A percentile compares a stretch with the other conserved stretches of the same genome.
These are phyloP conservation scores for Tetragonia tetragonoides DNA, from an alignment of 148 eudicot genomes.

Conservation along the genomic window DNA sequence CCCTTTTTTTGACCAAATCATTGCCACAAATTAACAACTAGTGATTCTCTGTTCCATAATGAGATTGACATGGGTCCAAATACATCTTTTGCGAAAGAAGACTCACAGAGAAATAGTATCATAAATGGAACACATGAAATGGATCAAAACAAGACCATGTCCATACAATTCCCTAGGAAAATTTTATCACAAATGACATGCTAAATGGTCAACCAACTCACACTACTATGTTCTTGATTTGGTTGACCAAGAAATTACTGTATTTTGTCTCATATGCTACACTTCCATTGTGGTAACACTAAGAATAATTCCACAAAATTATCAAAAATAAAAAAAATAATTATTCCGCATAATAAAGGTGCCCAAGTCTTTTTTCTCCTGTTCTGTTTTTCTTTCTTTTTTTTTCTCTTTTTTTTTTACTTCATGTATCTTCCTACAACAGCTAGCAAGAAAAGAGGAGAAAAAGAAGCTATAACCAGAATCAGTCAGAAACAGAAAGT, in stretches of 20 bases:
- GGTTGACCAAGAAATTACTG: too few relatives aligned
- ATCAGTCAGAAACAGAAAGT: neutral
- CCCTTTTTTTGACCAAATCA: conserved; percentile 14
- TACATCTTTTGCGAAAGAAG: neutral
- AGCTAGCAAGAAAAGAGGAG: neutral
- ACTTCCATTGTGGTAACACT: too few relatives aligned
- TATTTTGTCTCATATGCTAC: too few relatives aligned
- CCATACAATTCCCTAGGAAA: neutral
- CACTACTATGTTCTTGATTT: too few relatives aligned
- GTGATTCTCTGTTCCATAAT: neutral
- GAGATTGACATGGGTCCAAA: neutral
- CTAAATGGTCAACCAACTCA: too few relatives aligned
- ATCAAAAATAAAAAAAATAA: too few relatives aligned
- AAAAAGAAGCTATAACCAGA: neutral
- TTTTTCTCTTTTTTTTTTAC: neutral
- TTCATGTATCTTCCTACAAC: neutral
- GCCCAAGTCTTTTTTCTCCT: neutral
- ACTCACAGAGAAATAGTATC: neutral
- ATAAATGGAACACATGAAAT: too few relatives aligned
- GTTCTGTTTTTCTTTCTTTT: neutral
- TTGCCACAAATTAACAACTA: neutral
- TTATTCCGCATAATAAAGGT: neutral
- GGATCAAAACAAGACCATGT: too few relatives aligned
- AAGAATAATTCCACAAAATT: too few relatives aligned
- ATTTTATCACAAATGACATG: neutral